Conservation (phyloP, 129 eudicot genomes). For the Erigeron canadensis region DNA sequence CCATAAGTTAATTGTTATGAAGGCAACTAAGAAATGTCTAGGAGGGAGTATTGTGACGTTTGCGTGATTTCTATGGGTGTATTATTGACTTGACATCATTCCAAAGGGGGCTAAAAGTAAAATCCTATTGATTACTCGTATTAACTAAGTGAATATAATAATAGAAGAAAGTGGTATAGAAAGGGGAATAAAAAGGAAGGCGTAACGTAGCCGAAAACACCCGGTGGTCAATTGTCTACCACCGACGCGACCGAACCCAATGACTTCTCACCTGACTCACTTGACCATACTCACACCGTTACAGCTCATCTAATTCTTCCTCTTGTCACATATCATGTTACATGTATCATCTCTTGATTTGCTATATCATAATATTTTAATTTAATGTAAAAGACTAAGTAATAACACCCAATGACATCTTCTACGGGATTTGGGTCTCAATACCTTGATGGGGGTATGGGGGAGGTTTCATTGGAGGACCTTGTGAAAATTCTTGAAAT, state of each 20-base stretch:
- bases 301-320: conserved; percentile 30
- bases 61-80: neutral
- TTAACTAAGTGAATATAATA: neutral
- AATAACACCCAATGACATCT: no score
- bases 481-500: no score
- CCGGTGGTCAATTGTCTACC: conserved; percentile 30
- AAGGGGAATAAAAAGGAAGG: conserved; percentile 25
- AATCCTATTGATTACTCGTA: neutral
- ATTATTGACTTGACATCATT: neutral
- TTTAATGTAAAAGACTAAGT: no score
- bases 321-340: conserved; percentile 17
- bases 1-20: neutral
- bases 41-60: neutral
- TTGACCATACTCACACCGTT: neutral
- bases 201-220: conserved; percentile 38
- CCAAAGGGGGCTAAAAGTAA: neutral
- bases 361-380: no score
- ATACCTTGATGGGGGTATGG: no score
- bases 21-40: neutral
- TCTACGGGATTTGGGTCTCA: no score
- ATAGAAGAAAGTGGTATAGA: neutral
- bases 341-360: neutral
- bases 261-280: conserved; percentile 31
- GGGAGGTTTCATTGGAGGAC: no score
- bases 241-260: conserved; percentile 38